Percentiles rank a stretch among this genome's conserved stretches.
Evolutionary conservation across 352 stramenopile species (phyloP).

Genomic region (Pythium rishiriense): DNA sequence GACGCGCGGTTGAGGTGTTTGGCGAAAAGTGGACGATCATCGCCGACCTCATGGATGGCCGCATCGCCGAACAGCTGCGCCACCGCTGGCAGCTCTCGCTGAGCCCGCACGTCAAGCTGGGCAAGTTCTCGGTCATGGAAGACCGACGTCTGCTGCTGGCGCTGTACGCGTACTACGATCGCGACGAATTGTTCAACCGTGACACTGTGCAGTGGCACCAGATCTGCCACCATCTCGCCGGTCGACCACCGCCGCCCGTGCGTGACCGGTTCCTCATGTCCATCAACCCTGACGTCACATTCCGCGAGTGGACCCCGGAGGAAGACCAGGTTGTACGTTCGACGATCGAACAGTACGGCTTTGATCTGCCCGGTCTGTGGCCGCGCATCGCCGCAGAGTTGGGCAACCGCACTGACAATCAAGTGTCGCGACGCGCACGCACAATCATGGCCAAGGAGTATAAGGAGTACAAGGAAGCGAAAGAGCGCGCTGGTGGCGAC

Average conservation of each 20-base stretch:
- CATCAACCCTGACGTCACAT: constrained; percentile 66
- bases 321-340: constrained; percentile 50
- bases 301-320: constrained; percentile 50
- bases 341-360: constrained; percentile 25
- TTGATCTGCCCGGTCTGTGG: constrained; percentile 26
- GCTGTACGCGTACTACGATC: constrained; percentile 52
- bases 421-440: constrained; percentile 25
- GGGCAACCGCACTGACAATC: constrained; percentile 32
- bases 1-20: constrained; percentile 47
- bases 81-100: constrained; percentile 74
- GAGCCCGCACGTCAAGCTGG: constrained; percentile 56
- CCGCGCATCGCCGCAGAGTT: constrained; percentile 23
- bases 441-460: constrained; percentile 20
- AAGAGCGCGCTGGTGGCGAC: constrained; percentile 2
- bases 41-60: constrained; percentile 71
- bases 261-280: constrained; percentile 72
- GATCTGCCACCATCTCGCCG: constrained; percentile 60
- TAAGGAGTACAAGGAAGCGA: constrained; percentile 13
- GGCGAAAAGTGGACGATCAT: constrained; percentile 83
- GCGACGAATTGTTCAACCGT: constrained; percentile 42
- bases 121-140: constrained; percentile 75
- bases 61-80: constrained; percentile 71
- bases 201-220: constrained; percentile 60
- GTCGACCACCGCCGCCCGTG: constrained; percentile 49
- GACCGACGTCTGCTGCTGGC: constrained; percentile 66